Evolutionary conservation across 345 rosid genomes (phyloP), one percentile per base, ranked within the genome.

Genomic region (Gynandropsis gynandra): DNA sequence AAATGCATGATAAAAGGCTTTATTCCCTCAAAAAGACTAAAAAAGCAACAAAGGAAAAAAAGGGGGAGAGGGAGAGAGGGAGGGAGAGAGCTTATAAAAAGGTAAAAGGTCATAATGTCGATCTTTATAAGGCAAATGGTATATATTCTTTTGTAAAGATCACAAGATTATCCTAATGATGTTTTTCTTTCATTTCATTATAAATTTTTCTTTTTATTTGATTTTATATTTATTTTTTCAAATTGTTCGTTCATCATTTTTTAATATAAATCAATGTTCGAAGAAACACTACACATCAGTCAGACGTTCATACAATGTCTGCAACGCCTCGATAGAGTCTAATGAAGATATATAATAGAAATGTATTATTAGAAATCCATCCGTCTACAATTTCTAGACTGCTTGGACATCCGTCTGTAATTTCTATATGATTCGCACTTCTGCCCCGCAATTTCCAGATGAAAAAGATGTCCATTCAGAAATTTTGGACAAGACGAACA

Each of bases 41-140:
- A 47, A 52, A 66, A 47, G 61, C 47, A 52, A 53, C 18, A 59
- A 63, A 59, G 60, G 13, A 52, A 59, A 59, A 53, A 56, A 17
- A 64, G 10, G 31, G 43, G 42, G 47, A 33, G 49, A 54, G 19
- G 44, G 47, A 63, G 18, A 35, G 47, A 43, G 9, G 42, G n/a
- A n/a, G n/a, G n/a, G n/a, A n/a, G n/a, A n/a, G 29, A 24, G 29
- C 29, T 24, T 24, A n/a, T 43, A 39, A 31, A 18, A 63, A 64
- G 58, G 70, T 49, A 38, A 58, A 65, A 65, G 64, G n/a, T 32
- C 20, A 2, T 24, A 2, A 47, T 54, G 56, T 53, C 55, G 40
- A 53, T 39, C 60, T 59, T 59, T 59, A 16, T 64, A 34, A 48
- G 62, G 35, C 62, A 50, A 64, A 49, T 42, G 54, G 58, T 9